Evolutionary conservation across 371 early-diverging fungal genomes (phyloP).

Genomic region (Cokeromyces recurvatus): DNA sequence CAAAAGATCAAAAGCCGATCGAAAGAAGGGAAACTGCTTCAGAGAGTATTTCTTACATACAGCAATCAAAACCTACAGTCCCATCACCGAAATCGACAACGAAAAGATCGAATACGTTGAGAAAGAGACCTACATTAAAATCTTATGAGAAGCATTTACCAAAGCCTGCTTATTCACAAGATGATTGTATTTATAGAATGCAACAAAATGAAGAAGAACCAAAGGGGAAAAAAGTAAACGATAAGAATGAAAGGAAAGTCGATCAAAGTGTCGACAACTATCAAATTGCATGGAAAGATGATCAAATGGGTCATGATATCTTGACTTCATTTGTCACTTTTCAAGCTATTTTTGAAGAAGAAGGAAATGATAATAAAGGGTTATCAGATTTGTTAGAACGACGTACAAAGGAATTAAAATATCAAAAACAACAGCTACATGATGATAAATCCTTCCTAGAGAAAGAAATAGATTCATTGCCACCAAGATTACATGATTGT

Average conservation of each 20-base stretch:
- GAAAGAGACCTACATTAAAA: slow-evolving; percentile 36
- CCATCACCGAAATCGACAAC: not conserved
- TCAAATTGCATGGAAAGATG: slow-evolving; percentile 45
- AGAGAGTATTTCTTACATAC: not conserved
- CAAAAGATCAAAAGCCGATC: no score
- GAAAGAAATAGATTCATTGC: slow-evolving; percentile 11
- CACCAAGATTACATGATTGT: slow-evolving; percentile 20
- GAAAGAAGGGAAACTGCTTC: no score
- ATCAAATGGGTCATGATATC: slow-evolving; percentile 36
- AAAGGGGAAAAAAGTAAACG: not conserved
- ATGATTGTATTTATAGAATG: slow-evolving; percentile 39
- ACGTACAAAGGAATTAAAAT: slow-evolving; percentile 25
- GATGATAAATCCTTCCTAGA: slow-evolving; percentile 2
- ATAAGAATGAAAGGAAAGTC: not conserved
- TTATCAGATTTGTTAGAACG: slow-evolving; percentile 38
- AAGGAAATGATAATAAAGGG: slow-evolving; percentile 27
- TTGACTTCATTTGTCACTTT: slow-evolving; percentile 32
- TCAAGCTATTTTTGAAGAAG: slow-evolving; percentile 36
- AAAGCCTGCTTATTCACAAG: slow-evolving; percentile 24
- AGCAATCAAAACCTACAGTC: not conserved
- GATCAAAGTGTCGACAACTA: slow-evolving; percentile 20
- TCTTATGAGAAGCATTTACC: slow-evolving; percentile 39
- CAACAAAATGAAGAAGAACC: slow-evolving; percentile 1
- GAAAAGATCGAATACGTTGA: slow-evolving; percentile 17
- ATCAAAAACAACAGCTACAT: slow-evolving; percentile 8